These are phyloP conservation scores for Globisporangium canariense DNA, from an alignment of 352 stramenopile species.

Conservation along the genomic window DNA sequence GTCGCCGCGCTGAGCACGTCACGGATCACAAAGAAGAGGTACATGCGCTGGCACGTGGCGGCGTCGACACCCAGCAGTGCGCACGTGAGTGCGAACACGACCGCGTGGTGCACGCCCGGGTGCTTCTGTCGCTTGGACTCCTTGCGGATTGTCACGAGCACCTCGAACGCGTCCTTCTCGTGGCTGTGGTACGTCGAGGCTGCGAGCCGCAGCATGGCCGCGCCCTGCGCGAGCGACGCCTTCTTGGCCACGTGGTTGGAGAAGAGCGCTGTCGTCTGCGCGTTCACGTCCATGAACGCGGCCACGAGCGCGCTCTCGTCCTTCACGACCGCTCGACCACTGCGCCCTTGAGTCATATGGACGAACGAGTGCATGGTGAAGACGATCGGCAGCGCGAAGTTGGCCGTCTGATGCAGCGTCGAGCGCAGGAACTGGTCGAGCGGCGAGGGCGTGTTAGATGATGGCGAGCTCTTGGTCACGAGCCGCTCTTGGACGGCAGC, in stretches of 20 bases:
- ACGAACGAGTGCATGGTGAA: constrained; percentile 38
- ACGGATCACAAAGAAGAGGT: constrained; percentile 71
- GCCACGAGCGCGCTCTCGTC: constrained; percentile 26
- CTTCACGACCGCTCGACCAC: not conserved
- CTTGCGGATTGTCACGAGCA: constrained; percentile 46
- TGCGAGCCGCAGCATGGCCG: constrained; percentile 62
- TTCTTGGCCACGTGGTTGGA: constrained; percentile 82
- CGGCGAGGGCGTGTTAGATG: constrained; percentile 20
- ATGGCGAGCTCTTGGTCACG: constrained; percentile 24
- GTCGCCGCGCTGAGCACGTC: constrained; percentile 76
- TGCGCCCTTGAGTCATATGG: not conserved
- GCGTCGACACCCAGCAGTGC: constrained; percentile 43
- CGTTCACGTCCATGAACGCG: constrained; percentile 49
- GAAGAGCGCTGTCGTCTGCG: constrained; percentile 45
- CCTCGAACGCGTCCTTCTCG: constrained; percentile 24
- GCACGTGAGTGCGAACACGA: constrained; percentile 69
- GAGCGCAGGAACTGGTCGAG: constrained; percentile 55
- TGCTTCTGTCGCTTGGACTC: constrained; percentile 48
- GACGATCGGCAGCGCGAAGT: constrained; percentile 71
- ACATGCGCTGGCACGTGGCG: constrained; percentile 65
- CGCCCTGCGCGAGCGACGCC: constrained; percentile 69
- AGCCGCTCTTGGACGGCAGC: constrained; percentile 70
- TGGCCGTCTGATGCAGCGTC: constrained; percentile 68
- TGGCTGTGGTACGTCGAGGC: constrained; percentile 46
- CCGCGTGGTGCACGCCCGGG: constrained; percentile 53